phyloP scores from a whole-genome alignment of 495 filamentous ascomycete species.

The Penicillium lividum region DNA sequence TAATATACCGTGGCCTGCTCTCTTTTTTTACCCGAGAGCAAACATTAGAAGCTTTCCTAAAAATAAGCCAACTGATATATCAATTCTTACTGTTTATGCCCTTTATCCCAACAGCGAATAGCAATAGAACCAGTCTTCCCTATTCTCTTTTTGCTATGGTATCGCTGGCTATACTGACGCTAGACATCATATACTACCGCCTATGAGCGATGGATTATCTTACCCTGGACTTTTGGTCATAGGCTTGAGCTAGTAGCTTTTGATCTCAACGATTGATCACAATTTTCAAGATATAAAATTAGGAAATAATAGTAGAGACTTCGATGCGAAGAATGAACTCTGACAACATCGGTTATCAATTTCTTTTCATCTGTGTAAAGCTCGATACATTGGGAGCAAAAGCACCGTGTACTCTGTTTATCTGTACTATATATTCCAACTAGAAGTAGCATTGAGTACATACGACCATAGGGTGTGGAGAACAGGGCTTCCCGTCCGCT shows the following conservation, averaged over 20 bases:
- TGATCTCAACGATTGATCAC: slow-evolving; percentile 25
- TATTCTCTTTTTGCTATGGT: slow-evolving; percentile 43
- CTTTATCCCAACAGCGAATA: slow-evolving; percentile 37
- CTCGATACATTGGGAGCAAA: too few species aligned
- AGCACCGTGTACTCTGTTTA: too few species aligned
- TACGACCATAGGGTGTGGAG: too few species aligned
- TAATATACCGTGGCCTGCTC: slow-evolving; percentile 24
- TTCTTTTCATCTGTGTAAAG: too few species aligned
- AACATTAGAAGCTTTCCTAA: slow-evolving; percentile 18
- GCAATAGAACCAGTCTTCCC: slow-evolving; percentile 37
- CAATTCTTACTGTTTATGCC: slow-evolving; percentile 41
- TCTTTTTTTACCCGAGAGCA: slow-evolving; percentile 27
- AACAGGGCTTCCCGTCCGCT: too few species aligned
- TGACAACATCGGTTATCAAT: too few species aligned
- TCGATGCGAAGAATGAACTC: too few species aligned
- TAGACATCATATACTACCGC: slow-evolving; percentile 35
- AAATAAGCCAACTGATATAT: neutral
- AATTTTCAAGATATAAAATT: slow-evolving; percentile 26
- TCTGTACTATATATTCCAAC: too few species aligned
- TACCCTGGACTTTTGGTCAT: slow-evolving; percentile 32
- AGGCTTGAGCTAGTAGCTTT: slow-evolving; percentile 16
- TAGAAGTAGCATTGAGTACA: too few species aligned
- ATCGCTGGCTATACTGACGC: slow-evolving; percentile 31
- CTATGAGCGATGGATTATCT: slow-evolving; percentile 29
- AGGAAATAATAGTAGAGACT: neutral